These are phyloP conservation scores for Trichophyton rubrum DNA, from an alignment of 2,329 filamentous ascomycete genomes.

Conservation along the genomic window DNA sequence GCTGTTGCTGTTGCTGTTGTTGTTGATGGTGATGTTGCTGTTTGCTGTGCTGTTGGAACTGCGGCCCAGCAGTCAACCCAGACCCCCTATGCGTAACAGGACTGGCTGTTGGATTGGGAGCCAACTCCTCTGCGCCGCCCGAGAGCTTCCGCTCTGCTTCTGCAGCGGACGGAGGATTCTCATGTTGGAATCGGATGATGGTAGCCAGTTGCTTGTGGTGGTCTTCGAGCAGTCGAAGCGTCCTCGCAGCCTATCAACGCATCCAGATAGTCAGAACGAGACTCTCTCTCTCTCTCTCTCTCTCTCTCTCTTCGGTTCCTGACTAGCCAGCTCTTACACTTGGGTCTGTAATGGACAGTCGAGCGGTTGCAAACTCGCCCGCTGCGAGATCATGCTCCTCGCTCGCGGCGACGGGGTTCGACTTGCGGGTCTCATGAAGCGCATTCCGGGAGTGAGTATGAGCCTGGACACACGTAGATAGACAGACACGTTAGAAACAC, in stretches of 20 bases:
- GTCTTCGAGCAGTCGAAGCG: slow-evolving; percentile 70
- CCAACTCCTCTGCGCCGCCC: slow-evolving; percentile 11
- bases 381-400: slow-evolving; percentile 82
- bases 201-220: slow-evolving; percentile 77
- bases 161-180: slow-evolving; percentile 30
- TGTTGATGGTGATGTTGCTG: too few species aligned
- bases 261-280: slow-evolving; percentile 17
- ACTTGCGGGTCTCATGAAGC: slow-evolving; percentile 54
- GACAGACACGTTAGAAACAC: not conserved
- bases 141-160: not conserved
- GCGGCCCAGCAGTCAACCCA: slow-evolving; percentile 8
- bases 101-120: slow-evolving; percentile 8
- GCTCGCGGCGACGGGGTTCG: slow-evolving; percentile 66
- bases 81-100: slow-evolving; percentile 11
- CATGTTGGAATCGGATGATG: slow-evolving; percentile 59
- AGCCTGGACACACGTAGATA: slow-evolving; percentile 42
- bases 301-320: not conserved
- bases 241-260: slow-evolving; percentile 60
- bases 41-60: slow-evolving; percentile 12
- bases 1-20: too few species aligned
- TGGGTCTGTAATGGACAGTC: slow-evolving; percentile 53
- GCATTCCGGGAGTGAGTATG: slow-evolving; percentile 83
- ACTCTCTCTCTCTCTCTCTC: not conserved
- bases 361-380: slow-evolving; percentile 73
- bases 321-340: slow-evolving; percentile 33